These are phyloP conservation scores for Cenchrus purpureus DNA, from an alignment of 176 grass and related monocot genomes.

Conservation along the genomic window DNA sequence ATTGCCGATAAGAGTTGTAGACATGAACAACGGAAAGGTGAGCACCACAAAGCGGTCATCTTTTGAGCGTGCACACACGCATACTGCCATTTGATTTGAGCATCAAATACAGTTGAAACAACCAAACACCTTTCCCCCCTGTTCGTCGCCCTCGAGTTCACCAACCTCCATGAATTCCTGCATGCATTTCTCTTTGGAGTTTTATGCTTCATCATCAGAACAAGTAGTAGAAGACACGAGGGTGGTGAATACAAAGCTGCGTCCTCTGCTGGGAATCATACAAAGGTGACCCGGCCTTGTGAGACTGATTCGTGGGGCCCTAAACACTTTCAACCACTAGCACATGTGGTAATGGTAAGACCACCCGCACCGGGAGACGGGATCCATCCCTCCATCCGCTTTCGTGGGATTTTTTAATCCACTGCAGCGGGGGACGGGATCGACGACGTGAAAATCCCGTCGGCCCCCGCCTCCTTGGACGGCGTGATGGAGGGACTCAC, in stretches of 20 bases:
- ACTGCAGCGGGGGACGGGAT: too few relatives aligned
- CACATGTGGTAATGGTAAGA: not conserved
- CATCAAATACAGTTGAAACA: conserved; percentile 37
- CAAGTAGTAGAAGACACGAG: not conserved
- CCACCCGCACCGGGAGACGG: too few relatives aligned
- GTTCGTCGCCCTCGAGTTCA: conserved; percentile 39
- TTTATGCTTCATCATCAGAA: conserved; percentile 6
- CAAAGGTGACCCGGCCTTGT: not conserved
- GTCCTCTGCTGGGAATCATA: too few relatives aligned
- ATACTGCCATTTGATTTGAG: not conserved
- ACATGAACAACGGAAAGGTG: conserved; percentile 28
- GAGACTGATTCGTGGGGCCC: conserved; percentile 40
- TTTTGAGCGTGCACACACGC: conserved; percentile 8
- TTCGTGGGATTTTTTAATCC: too few relatives aligned
- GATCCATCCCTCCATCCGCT: too few relatives aligned
- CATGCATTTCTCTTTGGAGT: conserved; percentile 36
- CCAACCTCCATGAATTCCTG: conserved; percentile 15
- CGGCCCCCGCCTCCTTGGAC: too few relatives aligned
- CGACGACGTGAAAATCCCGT: too few relatives aligned
- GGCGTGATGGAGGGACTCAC: too few relatives aligned
- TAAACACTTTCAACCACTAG: not conserved
- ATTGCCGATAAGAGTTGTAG: conserved; percentile 30
- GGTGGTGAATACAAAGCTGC: not conserved
- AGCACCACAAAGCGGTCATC: conserved; percentile 26
- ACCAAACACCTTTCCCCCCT: conserved; percentile 19